Evolutionary conservation across 768 basidiomycete genomes (phyloP).

Genomic region (Pleurotus tuber-regium): DNA sequence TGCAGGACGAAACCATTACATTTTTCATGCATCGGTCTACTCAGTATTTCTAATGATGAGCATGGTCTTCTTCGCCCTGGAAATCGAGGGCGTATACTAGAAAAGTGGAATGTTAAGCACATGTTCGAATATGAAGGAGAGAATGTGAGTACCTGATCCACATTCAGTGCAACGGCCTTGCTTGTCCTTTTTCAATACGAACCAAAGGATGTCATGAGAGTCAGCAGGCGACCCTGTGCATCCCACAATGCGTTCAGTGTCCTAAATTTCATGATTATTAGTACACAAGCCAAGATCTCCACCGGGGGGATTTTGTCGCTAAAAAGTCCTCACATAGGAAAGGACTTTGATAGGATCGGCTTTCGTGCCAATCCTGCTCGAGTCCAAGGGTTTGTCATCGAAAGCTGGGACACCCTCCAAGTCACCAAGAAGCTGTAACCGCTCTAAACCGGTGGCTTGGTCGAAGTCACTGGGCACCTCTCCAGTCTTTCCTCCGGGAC

Average conservation of each 20-base stretch:
- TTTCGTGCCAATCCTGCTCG: slow-evolving; percentile 85
- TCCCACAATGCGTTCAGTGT: slow-evolving; percentile 80
- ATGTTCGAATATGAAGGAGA: not conserved
- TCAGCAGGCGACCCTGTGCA: slow-evolving; percentile 96
- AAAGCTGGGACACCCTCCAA: slow-evolving; percentile 88
- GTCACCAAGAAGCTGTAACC: slow-evolving; percentile 88
- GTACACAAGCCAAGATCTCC: not conserved
- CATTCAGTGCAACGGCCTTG: slow-evolving; percentile 87
- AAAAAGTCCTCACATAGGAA: slow-evolving; percentile 64
- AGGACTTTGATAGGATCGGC: slow-evolving; percentile 84
- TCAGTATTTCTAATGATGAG: slow-evolving; percentile 11
- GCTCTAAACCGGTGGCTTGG: slow-evolving; percentile 96
- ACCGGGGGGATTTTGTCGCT: slow-evolving; percentile 4
- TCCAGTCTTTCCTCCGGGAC: slow-evolving; percentile 69
- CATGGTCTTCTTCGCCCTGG: slow-evolving; percentile 14
- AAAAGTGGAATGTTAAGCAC: not conserved
- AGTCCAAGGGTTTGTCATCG: slow-evolving; percentile 80
- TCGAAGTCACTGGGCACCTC: slow-evolving; percentile 81
- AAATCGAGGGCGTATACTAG: slow-evolving; percentile 75
- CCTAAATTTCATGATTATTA: slow-evolving; percentile 39
- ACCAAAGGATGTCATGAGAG: slow-evolving; percentile 93
- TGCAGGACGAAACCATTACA: not conserved
- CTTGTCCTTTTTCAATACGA: slow-evolving; percentile 62
- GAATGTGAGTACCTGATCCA: slow-evolving; percentile 72
- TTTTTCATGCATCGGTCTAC: not conserved